Percentiles rank a stretch among this genome's conserved stretches.
Conservation (phyloP, 495 filamentous ascomycete genomes). For the Neurospora tetrasperma region DNA sequence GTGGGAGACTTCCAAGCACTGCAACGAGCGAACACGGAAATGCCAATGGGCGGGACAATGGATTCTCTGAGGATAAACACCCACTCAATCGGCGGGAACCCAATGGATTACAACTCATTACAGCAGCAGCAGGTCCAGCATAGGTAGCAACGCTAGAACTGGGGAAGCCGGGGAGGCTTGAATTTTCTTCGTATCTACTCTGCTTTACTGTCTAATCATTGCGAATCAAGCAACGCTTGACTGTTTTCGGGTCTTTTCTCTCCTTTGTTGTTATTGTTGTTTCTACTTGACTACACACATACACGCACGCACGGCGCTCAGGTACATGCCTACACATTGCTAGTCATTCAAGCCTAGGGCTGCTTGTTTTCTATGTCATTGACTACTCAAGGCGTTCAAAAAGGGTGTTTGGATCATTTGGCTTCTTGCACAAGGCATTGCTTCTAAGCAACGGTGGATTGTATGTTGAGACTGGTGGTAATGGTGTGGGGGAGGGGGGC, state of each 20-base stretch:
- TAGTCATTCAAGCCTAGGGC: not conserved
- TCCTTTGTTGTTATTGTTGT: not conserved
- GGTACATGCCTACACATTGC: not conserved
- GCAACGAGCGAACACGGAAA: slow-evolving; percentile 33
- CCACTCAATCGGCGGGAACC: slow-evolving; percentile 16
- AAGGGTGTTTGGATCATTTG: not conserved
- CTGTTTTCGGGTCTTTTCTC: not conserved
- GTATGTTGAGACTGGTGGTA: not conserved
- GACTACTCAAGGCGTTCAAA: not conserved
- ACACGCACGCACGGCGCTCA: not conserved
- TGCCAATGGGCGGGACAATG: slow-evolving; percentile 18
- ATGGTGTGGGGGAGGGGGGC: not conserved
- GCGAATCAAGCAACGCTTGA: not conserved
- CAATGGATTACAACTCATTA: slow-evolving; percentile 25
- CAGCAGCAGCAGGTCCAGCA: not conserved
- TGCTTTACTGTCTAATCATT: not conserved
- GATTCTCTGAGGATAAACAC: slow-evolving; percentile 20
- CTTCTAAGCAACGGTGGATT: not conserved
- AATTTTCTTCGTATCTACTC: not conserved
- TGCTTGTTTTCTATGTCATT: not conserved
- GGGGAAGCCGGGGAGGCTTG: not conserved
- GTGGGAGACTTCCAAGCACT: slow-evolving; percentile 39
- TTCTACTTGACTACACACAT: not conserved
- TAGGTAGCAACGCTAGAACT: slow-evolving; percentile 17
- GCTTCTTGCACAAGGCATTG: not conserved